Base-by-base conservation (phyloP, 805 yeast species). In the Suhomyces faveliae region DNA sequence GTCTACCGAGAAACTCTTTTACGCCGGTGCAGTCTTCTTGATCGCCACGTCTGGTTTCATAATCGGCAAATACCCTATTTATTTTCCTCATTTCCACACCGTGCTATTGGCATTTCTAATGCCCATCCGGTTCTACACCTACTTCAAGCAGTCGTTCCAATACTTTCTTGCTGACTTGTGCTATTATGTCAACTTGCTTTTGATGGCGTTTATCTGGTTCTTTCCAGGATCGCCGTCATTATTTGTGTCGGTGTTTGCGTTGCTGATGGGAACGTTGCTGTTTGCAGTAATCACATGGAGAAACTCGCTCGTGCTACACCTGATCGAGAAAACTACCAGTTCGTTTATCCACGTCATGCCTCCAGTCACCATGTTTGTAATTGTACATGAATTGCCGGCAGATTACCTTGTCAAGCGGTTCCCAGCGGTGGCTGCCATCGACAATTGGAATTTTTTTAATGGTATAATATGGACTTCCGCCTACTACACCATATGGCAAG, bases 231-330 rank as follows among this genome's bases (percentile, higher is more conserved):
- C 96, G 2, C 74, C 76, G 35, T 78, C 83, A 55, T 71, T 92
- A 20, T 92, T 86, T 67, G 81, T 88, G 12, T 79, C 92, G 2
- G 89, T 95, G 54, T 91, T 88, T 66, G 86, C 96, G 8, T 81
- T 92, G 51, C 78, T 94, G 1, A 83, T 86, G 70, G 99, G 98
- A 1, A 89, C 97, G 0, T 68, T 92, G 47, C 80, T 96, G 5
- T 91, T 89, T 78, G 97, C 97, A 0, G 96, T 92, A 19, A 83
- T 92, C 39, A 88, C 97, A 0, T 92, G 98, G 99, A 77, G 96
- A 56, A 92, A 92, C 64, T 90, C 97, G 5, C 73, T 92, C 47
- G 98, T 92, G 7, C 73, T 92, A 42, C 99, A 92, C 62, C 84
- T 92, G 10, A 79, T 92, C 51, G 99, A 92, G 55, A 92, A 92